Percentiles rank a stretch among this genome's conserved stretches.
Evolutionary conservation across 805 yeast genomes (phyloP).

Genomic region (Metschnikowia rubicola): DNA sequence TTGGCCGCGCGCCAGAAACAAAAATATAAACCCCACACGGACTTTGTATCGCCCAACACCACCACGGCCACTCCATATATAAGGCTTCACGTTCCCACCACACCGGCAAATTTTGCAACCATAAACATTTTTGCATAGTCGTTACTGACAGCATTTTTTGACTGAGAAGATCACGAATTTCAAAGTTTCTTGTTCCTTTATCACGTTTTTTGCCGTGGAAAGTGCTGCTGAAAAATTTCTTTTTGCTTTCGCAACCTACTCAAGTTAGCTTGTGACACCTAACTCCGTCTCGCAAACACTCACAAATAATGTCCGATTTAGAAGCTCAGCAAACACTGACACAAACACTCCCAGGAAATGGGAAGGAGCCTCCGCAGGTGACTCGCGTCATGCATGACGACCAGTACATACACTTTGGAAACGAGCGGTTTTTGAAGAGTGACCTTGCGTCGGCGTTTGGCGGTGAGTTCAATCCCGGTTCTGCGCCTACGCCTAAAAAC

Average conservation of each 20-base stretch:
- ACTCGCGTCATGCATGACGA: slow-evolving; percentile 45
- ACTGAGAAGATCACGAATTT: too few species aligned
- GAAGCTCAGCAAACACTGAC: slow-evolving; percentile 35
- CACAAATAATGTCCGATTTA: slow-evolving; percentile 27
- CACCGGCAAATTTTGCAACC: too few species aligned
- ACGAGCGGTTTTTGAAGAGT: slow-evolving; percentile 58
- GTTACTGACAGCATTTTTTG: background rate
- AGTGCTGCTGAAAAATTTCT: background rate
- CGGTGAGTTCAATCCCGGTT: slow-evolving; percentile 75
- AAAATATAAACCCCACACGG: background rate
- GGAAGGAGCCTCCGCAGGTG: slow-evolving; percentile 12
- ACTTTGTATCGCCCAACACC: too few species aligned
- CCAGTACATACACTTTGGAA: slow-evolving; percentile 68
- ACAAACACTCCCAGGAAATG: slow-evolving; percentile 20
- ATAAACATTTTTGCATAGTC: too few species aligned
- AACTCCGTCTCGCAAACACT: background rate
- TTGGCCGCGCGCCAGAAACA: background rate
- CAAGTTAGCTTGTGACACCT: background rate
- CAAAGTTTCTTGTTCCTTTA: too few species aligned
- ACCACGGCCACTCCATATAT: background rate
- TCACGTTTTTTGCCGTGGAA: too few species aligned
- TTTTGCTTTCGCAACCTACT: background rate
- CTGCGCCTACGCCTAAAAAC: slow-evolving; percentile 41
- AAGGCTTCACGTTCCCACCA: background rate
- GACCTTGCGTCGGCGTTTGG: slow-evolving; percentile 69